phyloP scores from a whole-genome alignment of 208 protist genomes.

The Leishmania tarentolae region DNA sequence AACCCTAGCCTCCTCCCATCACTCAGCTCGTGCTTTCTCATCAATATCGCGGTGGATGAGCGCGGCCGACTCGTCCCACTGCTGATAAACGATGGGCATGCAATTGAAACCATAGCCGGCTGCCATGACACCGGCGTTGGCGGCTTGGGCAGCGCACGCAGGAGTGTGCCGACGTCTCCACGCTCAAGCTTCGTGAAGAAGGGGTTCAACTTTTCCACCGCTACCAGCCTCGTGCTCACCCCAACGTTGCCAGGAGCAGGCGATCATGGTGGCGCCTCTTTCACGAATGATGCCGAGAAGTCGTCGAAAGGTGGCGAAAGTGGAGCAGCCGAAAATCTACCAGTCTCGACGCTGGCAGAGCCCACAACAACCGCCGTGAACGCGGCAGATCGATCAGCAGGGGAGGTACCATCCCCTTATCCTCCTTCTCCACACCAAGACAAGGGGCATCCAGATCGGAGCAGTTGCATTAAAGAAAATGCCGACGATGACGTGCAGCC shows the following conservation, averaged over 20 bases:
- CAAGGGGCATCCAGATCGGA: background rate
- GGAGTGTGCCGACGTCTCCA: background rate
- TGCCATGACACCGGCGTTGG: background rate
- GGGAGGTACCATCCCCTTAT: background rate
- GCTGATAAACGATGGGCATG: conserved; percentile 2
- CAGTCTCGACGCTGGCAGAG: background rate
- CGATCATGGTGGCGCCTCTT: background rate
- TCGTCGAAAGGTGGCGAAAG: background rate
- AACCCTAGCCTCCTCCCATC: conserved; percentile 28
- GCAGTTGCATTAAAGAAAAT: background rate
- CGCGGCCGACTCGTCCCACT: conserved; percentile 19
- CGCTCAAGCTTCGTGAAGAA: background rate
- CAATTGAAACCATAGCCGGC: background rate
- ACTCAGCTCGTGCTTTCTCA: conserved; percentile 31
- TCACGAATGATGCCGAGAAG: background rate
- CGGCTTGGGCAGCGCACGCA: background rate
- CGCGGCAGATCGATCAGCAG: background rate
- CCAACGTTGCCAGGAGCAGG: background rate
- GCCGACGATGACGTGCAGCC: background rate
- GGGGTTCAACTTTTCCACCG: conserved; percentile 1
- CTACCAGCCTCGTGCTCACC: background rate
- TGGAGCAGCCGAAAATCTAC: background rate
- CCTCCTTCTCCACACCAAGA: background rate
- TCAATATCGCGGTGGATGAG: conserved; percentile 34
- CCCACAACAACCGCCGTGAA: background rate